These are phyloP conservation scores for Fusarium sp. DNA, from an alignment of 2,329 filamentous ascomycete genomes.

Conservation along the genomic window DNA sequence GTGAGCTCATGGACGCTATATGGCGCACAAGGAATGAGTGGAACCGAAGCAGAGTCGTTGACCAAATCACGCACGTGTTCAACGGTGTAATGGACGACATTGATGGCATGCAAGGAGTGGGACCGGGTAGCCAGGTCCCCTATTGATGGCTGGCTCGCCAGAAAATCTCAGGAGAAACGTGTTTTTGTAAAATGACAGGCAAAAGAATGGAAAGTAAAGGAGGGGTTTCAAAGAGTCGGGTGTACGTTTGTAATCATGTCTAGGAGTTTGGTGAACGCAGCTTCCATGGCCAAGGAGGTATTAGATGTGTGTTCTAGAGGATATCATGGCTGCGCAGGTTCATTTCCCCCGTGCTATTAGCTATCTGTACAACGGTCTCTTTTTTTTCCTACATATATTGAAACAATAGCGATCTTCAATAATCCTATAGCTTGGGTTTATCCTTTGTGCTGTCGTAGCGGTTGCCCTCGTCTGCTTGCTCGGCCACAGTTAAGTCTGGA, in stretches of 20 bases:
- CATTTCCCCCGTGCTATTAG: constrained; percentile 14
- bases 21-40: constrained; percentile 84
- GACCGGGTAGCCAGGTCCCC: constrained; percentile 54
- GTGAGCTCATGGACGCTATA: constrained; percentile 87
- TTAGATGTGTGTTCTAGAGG: constrained; percentile 40
- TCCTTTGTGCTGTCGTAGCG: constrained; percentile 70
- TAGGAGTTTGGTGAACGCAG: constrained; percentile 36
- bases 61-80: constrained; percentile 73
- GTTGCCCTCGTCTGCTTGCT: constrained; percentile 83
- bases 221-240: constrained; percentile 29
- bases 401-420: constrained; percentile 11
- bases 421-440: constrained; percentile 51
- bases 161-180: neutral
- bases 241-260: constrained; percentile 31
- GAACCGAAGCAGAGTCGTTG: constrained; percentile 80
- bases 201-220: constrained; percentile 3
- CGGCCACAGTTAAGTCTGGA: constrained; percentile 75
- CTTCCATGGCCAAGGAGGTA: constrained; percentile 21
- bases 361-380: constrained; percentile 28
- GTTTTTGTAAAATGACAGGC: constrained; percentile 13
- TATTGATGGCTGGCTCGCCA: constrained; percentile 8
- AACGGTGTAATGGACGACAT: constrained; percentile 79
- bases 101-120: constrained; percentile 59
- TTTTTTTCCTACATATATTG: constrained; percentile 17
- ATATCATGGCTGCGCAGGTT: constrained; percentile 31